Evolutionary conservation across 352 stramenopile genomes (phyloP).

Genomic region (Globisporangium heterothallicum): DNA sequence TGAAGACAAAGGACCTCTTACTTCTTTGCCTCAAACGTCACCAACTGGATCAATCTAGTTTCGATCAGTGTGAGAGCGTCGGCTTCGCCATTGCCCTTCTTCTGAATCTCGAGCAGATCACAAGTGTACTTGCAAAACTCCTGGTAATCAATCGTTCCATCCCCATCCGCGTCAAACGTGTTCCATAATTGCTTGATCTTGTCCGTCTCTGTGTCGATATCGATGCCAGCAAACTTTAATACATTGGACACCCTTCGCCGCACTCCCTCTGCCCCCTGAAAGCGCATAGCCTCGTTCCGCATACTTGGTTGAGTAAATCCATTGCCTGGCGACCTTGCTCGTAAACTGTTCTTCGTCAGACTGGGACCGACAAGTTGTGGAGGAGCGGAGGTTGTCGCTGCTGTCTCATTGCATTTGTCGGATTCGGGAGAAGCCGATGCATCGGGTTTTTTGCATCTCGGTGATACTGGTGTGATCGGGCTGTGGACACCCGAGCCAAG

Average conservation of each 20-base stretch:
- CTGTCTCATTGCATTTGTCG: neutral
- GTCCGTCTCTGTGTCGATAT: constrained; percentile 26
- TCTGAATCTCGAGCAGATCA: constrained; percentile 27
- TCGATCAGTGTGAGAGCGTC: constrained; percentile 21
- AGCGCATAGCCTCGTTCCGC: neutral
- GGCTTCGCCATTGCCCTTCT: constrained; percentile 22
- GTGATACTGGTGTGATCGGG: neutral
- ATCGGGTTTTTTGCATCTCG: neutral
- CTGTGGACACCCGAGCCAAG: neutral
- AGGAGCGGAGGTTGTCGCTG: neutral
- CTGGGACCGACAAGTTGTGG: neutral
- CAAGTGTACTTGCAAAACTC: constrained; percentile 43
- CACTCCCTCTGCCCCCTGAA: constrained; percentile 12
- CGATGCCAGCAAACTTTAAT: constrained; percentile 28
- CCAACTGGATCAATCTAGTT: constrained; percentile 28
- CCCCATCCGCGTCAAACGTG: constrained; percentile 34
- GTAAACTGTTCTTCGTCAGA: neutral
- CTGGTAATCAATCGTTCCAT: constrained; percentile 37
- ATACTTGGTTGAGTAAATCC: neutral
- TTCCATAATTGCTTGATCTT: constrained; percentile 32
- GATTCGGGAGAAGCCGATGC: neutral
- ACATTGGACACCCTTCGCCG: constrained; percentile 21
- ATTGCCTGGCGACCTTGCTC: neutral
- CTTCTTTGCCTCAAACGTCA: constrained; percentile 28
- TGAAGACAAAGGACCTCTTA: neutral